Percentiles rank a stretch among this genome's conserved stretches.
These are phyloP conservation scores for Penicillium silybi DNA, from an alignment of 495 filamentous ascomycete genomes.

Conservation along the genomic window DNA sequence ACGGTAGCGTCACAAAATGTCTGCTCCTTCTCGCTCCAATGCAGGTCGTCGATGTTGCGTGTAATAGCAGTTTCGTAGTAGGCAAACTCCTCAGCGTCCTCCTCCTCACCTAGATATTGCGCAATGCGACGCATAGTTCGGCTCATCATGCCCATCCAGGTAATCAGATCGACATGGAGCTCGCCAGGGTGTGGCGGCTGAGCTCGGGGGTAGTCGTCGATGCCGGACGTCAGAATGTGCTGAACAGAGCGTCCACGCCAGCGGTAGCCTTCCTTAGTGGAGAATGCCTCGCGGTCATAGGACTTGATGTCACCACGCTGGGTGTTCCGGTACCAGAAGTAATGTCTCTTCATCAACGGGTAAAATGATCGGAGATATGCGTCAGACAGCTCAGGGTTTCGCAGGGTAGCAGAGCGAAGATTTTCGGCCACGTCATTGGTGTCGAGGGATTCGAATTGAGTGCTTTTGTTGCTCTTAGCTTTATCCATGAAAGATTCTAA, in stretches of 20 bases:
- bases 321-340: slow-evolving; percentile 89
- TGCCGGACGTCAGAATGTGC: slow-evolving; percentile 86
- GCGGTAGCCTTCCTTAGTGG: slow-evolving; percentile 83
- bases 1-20: slow-evolving; percentile 95
- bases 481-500: slow-evolving; percentile 79
- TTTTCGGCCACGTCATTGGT: slow-evolving; percentile 24
- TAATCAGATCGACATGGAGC: slow-evolving; percentile 90
- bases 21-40: slow-evolving; percentile 76
- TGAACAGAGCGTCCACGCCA: slow-evolving; percentile 88
- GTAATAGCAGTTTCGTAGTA: slow-evolving; percentile 73
- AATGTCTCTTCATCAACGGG: slow-evolving; percentile 87
- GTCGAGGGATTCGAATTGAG: slow-evolving; percentile 18
- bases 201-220: slow-evolving; percentile 93
- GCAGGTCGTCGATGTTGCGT: slow-evolving; percentile 87
- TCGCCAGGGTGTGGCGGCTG: slow-evolving; percentile 98
- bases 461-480: slow-evolving; percentile 45
- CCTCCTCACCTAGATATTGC: slow-evolving; percentile 60
- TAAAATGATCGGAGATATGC: slow-evolving; percentile 79
- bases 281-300: slow-evolving; percentile 86
- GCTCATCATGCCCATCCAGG: slow-evolving; percentile 96
- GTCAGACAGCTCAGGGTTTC: slow-evolving; percentile 62
- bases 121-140: slow-evolving; percentile 76
- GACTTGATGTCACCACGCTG: slow-evolving; percentile 85
- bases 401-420: slow-evolving; percentile 55
- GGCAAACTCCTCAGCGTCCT: slow-evolving; percentile 70